These are phyloP conservation scores for Cyclotella sp. DNA, from an alignment of 108 stramenopile species.

Conservation along the genomic window DNA sequence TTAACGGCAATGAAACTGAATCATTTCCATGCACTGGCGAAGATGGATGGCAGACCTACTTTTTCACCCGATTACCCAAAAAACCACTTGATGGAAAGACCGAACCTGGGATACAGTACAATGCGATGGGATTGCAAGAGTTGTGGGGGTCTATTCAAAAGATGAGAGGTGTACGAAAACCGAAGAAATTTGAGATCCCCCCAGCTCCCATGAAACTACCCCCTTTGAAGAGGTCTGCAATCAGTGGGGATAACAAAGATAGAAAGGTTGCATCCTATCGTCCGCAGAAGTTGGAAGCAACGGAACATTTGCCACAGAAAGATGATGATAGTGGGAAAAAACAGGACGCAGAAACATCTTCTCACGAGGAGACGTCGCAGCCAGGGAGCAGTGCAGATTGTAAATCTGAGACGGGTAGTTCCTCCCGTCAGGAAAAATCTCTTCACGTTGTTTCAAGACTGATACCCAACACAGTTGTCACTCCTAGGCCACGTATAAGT, in stretches of 20 bases:
- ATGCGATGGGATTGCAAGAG: slow-evolving; percentile 54
- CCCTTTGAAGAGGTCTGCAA: slow-evolving; percentile 36
- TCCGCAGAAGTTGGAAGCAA: not conserved
- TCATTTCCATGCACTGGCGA: slow-evolving; percentile 32
- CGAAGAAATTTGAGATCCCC: slow-evolving; percentile 55
- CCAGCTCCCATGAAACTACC: slow-evolving; percentile 44
- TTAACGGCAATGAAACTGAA: slow-evolving; percentile 55
- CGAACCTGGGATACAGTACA: slow-evolving; percentile 53
- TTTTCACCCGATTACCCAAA: slow-evolving; percentile 49
- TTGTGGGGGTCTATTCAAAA: slow-evolving; percentile 56
- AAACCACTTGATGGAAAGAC: slow-evolving; percentile 44
- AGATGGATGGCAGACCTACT: slow-evolving; percentile 55
- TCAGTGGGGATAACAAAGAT: slow-evolving; percentile 38
- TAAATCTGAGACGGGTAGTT: slow-evolving; percentile 1
- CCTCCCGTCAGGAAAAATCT: slow-evolving; percentile 1
- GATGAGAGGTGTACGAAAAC: slow-evolving; percentile 45
- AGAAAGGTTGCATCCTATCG: slow-evolving; percentile 21
- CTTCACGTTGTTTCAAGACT: slow-evolving; percentile 1
- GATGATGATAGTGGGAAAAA: not conserved
- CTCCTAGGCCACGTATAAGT: slow-evolving; percentile 40
- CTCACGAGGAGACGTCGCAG: slow-evolving; percentile 15
- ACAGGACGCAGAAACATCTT: slow-evolving; percentile 3
- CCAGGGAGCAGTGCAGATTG: not conserved
- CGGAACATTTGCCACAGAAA: slow-evolving; percentile 2
- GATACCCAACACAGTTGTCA: slow-evolving; percentile 30